A percentile compares a stretch with the other conserved stretches of the same genome.
Conservation (phyloP, 2,329 filamentous ascomycete species). For the Sphaerostilbella broomeana region DNA sequence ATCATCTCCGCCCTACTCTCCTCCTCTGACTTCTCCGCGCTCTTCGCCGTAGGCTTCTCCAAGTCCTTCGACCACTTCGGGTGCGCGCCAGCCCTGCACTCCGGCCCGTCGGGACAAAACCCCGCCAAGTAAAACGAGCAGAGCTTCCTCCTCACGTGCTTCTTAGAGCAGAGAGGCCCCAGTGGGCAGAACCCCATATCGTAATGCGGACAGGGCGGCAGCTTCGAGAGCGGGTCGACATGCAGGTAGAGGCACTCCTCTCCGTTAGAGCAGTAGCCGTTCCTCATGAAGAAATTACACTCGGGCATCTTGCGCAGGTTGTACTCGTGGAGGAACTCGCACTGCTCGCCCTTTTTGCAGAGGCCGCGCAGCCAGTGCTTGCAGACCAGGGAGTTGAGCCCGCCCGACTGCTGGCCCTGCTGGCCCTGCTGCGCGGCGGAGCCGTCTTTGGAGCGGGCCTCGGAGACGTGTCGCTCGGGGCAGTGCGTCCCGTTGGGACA, state of each 20-base stretch:
- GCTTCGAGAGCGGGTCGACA: slow-evolving; percentile 73
- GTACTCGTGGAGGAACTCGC: slow-evolving; percentile 98
- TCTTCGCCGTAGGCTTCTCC: slow-evolving; percentile 67
- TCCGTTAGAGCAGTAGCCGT: slow-evolving; percentile 91
- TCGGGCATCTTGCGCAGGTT: slow-evolving; percentile 97
- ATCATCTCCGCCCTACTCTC: slow-evolving; percentile 29
- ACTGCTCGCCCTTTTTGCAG: slow-evolving; percentile 94
- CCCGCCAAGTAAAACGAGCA: slow-evolving; percentile 86
- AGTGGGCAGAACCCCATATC: slow-evolving; percentile 91
- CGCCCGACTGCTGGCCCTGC: slow-evolving; percentile 34
- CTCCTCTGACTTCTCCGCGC: slow-evolving; percentile 55
- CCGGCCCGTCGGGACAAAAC: slow-evolving; percentile 78
- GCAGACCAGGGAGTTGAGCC: slow-evolving; percentile 81
- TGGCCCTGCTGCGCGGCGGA: slow-evolving; percentile 26
- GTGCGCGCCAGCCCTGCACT: slow-evolving; percentile 76
- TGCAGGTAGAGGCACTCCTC: slow-evolving; percentile 94
- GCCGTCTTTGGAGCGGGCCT: slow-evolving; percentile 46
- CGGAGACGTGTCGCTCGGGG: slow-evolving; percentile 68
- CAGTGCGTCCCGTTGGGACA: slow-evolving; percentile 81
- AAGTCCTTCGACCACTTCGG: slow-evolving; percentile 72
- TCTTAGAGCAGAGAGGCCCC: slow-evolving; percentile 78
- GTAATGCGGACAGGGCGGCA: slow-evolving; percentile 83
- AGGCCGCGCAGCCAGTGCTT: slow-evolving; percentile 97
- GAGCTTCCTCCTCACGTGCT: slow-evolving; percentile 74
- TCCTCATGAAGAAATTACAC: slow-evolving; percentile 92